A percentile compares a stretch with the other conserved stretches of the same genome.
phyloP scores from a whole-genome alignment of 208 protist genomes.

The Wallacemonas sp. region DNA sequence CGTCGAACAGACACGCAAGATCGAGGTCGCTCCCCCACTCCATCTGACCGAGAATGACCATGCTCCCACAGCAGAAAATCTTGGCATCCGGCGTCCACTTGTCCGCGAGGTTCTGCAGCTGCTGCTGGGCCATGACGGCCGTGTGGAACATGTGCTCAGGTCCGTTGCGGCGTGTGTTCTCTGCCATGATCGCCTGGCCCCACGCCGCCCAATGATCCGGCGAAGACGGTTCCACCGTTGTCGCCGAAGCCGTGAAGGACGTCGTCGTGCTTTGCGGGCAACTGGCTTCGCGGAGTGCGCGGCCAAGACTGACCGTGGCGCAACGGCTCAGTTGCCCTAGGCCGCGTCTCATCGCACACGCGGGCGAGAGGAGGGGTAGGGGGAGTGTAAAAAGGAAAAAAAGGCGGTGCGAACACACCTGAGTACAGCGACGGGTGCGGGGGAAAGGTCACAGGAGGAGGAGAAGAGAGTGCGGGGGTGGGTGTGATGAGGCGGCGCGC shows the following conservation, averaged over 20 bases:
- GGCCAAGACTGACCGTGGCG: too few species aligned
- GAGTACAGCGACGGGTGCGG: too few species aligned
- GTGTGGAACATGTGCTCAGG: slow-evolving; percentile 87
- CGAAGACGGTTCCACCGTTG: slow-evolving; percentile 13
- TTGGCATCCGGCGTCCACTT: slow-evolving; percentile 91
- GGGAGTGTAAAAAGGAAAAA: too few species aligned
- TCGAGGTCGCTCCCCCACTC: slow-evolving; percentile 91
- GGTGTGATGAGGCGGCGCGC: too few species aligned
- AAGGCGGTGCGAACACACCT: too few species aligned
- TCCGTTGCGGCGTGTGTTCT: slow-evolving; percentile 81
- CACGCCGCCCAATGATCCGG: slow-evolving; percentile 76
- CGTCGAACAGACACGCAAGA: slow-evolving; percentile 89
- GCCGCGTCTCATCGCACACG: too few species aligned
- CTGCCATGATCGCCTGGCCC: slow-evolving; percentile 67
- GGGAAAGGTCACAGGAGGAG: too few species aligned
- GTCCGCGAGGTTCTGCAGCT: slow-evolving; percentile 79
- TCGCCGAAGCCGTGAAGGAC: not conserved
- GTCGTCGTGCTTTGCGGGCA: not conserved
- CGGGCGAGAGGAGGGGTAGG: too few species aligned
- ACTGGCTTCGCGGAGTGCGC: too few species aligned
- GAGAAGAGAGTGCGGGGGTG: too few species aligned
- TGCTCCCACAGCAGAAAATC: slow-evolving; percentile 84
- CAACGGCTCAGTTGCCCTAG: too few species aligned
- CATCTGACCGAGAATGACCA: slow-evolving; percentile 89
- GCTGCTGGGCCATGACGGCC: slow-evolving; percentile 73